Base-by-base conservation (phyloP, 108 stramenopile genomes). In the Stephanodiscus minutulus region DNA sequence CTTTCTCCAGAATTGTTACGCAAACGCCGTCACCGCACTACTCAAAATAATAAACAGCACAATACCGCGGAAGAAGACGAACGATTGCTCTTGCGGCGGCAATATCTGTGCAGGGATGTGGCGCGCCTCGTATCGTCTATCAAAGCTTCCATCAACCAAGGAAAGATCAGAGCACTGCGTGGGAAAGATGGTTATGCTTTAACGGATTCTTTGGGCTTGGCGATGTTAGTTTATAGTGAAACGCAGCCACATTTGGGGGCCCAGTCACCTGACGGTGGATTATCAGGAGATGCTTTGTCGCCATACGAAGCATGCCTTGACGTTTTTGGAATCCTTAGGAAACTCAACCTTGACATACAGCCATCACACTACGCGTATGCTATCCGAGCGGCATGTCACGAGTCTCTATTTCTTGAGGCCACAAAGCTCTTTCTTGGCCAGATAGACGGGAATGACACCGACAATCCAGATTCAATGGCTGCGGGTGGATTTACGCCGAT, bases 371-470 rank as follows among this genome's bases (percentile, higher is more conserved):
- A 84, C 41, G 61, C 87, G 9, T 74, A 64, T 54, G 80, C 86
- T 36, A 82, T 92, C 58, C 76, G 77, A 0, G 76, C 82, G 5
- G 86, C 86, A 6, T 76, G 73, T 43, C 84, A 74, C 15, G 87
- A 86, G 64, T 74, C 64, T 33, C 62, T 79, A 18, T 94, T 85
- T 86, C 71, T 82, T 33, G 79, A 86, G 47, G 89, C 93, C 17
- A 43, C 88, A 6, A 39, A 77, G 21, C 49, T 94, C 6, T 94
- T 90, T 67, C 73, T 68, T 63, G 48, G 57, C 31, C 89, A 90
- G 52, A 89, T 94, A 25, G 78, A 87, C 70, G 90, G 89, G 12
- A 72, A 78, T 74, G 57, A 29, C 11, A 71, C 52, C 37, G 83
- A 75, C 27, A 49, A 52, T 54, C 22, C 27, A 49, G 59, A 72